phyloP scores from a whole-genome alignment of 1,284 basidiomycete species.

The Ganoderma multipileum region DNA sequence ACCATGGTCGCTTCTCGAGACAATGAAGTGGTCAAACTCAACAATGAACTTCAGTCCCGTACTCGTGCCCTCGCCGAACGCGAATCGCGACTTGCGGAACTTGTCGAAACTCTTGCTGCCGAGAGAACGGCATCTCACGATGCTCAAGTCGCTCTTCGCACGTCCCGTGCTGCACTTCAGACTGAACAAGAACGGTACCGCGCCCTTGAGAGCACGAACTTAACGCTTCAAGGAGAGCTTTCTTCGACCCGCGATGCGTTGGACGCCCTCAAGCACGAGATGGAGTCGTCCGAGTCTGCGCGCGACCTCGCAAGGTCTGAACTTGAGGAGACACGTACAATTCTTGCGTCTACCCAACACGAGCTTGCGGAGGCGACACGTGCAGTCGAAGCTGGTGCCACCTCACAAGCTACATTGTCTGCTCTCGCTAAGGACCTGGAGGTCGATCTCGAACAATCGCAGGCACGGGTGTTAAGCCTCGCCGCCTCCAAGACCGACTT shows the following conservation, averaged over 20 bases:
- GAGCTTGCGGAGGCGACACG: constrained; percentile 13
- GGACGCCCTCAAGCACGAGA: neutral
- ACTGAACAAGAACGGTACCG: constrained; percentile 2
- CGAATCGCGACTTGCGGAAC: constrained; percentile 7
- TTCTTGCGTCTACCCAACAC: neutral
- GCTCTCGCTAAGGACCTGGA: constrained; percentile 19
- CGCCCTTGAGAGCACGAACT: constrained; percentile 1
- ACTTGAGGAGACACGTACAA: constrained; percentile 6
- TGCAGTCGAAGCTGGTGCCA: constrained; percentile 1
- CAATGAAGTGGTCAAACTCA: constrained; percentile 10
- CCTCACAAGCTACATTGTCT: constrained; percentile 12
- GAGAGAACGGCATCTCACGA: neutral
- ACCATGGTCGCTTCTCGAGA: constrained; percentile 18
- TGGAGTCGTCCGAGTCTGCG: constrained; percentile 5
- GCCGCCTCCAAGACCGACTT: constrained; percentile 15
- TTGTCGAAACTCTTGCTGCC: constrained; percentile 5
- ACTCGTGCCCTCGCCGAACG: constrained; percentile 11
- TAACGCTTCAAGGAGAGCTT: constrained; percentile 2
- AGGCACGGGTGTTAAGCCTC: constrained; percentile 10
- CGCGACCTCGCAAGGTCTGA: constrained; percentile 3
- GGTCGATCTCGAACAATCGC: constrained; percentile 14
- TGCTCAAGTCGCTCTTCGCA: constrained; percentile 1
- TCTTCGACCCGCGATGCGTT: neutral
- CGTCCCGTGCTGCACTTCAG: neutral
- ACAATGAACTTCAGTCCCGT: constrained; percentile 16